Evolutionary conservation across 2,329 filamentous ascomycete genomes (phyloP), one percentile per base, ranked within the genome.

Genomic region (Aspergillus fijiensis): DNA sequence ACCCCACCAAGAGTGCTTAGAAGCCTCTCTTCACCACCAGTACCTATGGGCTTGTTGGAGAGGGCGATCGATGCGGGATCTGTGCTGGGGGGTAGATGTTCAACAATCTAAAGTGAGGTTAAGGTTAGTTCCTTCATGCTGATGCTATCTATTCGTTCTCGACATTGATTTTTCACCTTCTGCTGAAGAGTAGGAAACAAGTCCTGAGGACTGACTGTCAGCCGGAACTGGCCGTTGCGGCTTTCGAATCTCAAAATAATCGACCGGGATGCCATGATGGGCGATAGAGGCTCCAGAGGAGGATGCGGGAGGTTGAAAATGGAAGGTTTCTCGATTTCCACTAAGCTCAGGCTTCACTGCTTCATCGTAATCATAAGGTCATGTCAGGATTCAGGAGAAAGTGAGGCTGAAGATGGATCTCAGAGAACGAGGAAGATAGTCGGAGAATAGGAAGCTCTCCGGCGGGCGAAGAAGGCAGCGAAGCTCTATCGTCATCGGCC

Each of bases 221-320:
- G 82, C 68, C 95, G 89, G 77, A 93, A 89, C 83, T 95, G 95
- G 80, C 95, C 95, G 80, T 97, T 92, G 65, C 91, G 92, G 74
- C 92, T 92, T 70, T 93, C 89, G 68, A 96, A 90, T 76, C 93
- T 87, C 59, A 97, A 82, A 72, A 96, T 84, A 87, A 96, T 96
- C 65, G 73, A 79, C 73, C 72, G 67, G 51, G 76, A 67, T 25
- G 76, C 68, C 77, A 79, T 79, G 42, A 51, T 65, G 63, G 63
- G 49, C 31, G 53, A 33, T 33, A 25, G 19, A 49, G 23, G 35
- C 50, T n/a, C 9, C 6, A 27, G 35, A 29, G 35, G 29, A 19
- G n/a, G 29, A 19, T 16, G n/a, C 27, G 19, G n/a, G n/a, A 49
- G 31, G 47, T 19, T 12, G 9, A 5, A 9, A 12, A 25, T 19